These are phyloP conservation scores for Hemisphaericaspora xylofermentans DNA, from an alignment of 1,139 yeast species.

Conservation along the genomic window DNA sequence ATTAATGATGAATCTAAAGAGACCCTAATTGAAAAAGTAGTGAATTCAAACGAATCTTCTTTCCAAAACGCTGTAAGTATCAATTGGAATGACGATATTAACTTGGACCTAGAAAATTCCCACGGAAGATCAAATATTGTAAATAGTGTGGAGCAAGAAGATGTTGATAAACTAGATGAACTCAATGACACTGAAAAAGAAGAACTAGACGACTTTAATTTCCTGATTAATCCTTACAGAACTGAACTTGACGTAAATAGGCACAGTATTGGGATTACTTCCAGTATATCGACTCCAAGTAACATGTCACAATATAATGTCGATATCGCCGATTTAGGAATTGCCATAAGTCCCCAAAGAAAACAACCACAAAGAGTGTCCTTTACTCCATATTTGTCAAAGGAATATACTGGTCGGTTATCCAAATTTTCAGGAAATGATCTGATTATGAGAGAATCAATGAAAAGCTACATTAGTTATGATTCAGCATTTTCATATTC, in stretches of 20 bases:
- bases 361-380: slow-evolving; percentile 27
- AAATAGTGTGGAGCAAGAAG: background rate
- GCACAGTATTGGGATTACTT: slow-evolving; percentile 6
- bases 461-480: slow-evolving; percentile 53
- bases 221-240: slow-evolving; percentile 4
- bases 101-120: slow-evolving; percentile 30
- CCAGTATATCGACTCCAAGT: slow-evolving; percentile 42
- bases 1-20: slow-evolving; percentile 11
- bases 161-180: slow-evolving; percentile 8
- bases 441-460: slow-evolving; percentile 35
- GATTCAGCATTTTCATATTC: slow-evolving; percentile 52
- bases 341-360: slow-evolving; percentile 43
- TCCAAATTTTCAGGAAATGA: slow-evolving; percentile 23
- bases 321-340: slow-evolving; percentile 46
- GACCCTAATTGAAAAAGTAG: slow-evolving; percentile 15
- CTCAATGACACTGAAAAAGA: slow-evolving; percentile 6
- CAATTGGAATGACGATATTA: slow-evolving; percentile 45
- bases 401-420: slow-evolving; percentile 16
- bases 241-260: background rate
- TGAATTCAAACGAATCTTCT: slow-evolving; percentile 29
- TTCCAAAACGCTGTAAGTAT: slow-evolving; percentile 45
- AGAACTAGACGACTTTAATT: slow-evolving; percentile 11
- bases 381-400: slow-evolving; percentile 21
- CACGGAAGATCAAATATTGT: background rate
- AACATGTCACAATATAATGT: slow-evolving; percentile 43